Evolutionary conservation across 306 rosid species (phyloP), one percentile per base, ranked within the genome.

Genomic region (Trichosanthes truncata): DNA sequence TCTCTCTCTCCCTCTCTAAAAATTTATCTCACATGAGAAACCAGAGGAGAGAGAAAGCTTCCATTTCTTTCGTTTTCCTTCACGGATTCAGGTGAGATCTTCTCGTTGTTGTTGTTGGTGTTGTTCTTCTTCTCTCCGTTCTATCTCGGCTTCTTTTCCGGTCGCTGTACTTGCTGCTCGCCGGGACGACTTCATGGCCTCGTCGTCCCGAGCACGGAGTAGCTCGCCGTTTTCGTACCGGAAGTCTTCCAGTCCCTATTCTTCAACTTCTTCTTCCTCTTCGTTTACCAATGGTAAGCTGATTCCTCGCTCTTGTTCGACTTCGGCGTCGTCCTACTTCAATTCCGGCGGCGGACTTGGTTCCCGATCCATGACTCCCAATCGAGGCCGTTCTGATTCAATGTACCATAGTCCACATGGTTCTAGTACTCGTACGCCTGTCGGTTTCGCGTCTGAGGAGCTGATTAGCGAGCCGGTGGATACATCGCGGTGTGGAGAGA

Each of bases 211-310:
- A 68, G 98, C 92, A 79, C 82, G 99, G 84, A 93, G 98, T 83
- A 91, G 97, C 88, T 96, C 99, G 18, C 99, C 98, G 48, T 96
- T 96, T 82, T 93, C 98, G 56, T 48, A 91, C 83, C 93, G 99
- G 48, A 96, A 96, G 79, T 83, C 97, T 0, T 89, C 97, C 11
- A 93, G 97, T 55, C 98, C 97, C 12, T 96, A 87, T 83, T 93
- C 98, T 0, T 96, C 98, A 10, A 87, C 97, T 38, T 96, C 99
- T 17, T 93, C 98, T 0, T 90, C 99, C n/a, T 93, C 99, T 9
- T 90, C 99, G 4, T 87, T 96, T 61, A 67, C 84, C 62, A 96
- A 84, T 82, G 91, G 98, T 20, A 86, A 91, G 52, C 67, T 91
- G 43, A 89, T 96, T 17, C 99, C 99, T 78, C 98, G 99, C 23